Base-by-base conservation (phyloP, 1,284 basidiomycete genomes). In the Ceratobasidium sp. region DNA sequence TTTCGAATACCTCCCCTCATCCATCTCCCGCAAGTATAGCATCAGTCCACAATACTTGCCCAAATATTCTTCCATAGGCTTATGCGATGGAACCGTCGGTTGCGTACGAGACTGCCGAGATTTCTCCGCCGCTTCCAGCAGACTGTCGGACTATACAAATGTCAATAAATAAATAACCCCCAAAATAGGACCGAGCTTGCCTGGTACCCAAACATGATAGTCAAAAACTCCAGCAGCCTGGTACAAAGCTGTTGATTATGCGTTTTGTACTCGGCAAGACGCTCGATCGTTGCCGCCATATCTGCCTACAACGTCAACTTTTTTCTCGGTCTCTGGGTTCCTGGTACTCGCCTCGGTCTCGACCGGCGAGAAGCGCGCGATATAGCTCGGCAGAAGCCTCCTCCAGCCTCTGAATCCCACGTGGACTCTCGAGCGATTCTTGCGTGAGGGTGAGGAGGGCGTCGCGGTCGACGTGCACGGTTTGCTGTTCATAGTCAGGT, bases 1-100 rank as follows among this genome's bases (percentile, higher is more conserved):
- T 82, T 93, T 94, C 59, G 91, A 93, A 84, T 97, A 98, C 38
- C 92, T 84, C 70, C 85, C 85, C 83, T 96, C 94, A 78, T 97
- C 96, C 91, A 98, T 97, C 86, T 99, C 97, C 83, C 96, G 97
- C 80, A 98, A 86, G 83, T 97, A 99, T 18, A 99, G 88, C 85
- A 99, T 91, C 66, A 99, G 84, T 1, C 97, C 97, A 65, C 93
- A 91, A 84, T 99, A 99, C 66, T 92, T 89, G 35, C 94, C 95
- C 14, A 99, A 89, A 82, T 94, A 94, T 38, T 88, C 87, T 82
- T 98, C 96, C 83, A 98, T 88, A 16, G 89, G 87, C 70, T 88
- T 87, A 83, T 97, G 96, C 5, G 89, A 83, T 41, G 96, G 85
- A 7, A 84, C 85, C 20, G 81, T 79, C 18, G 57, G 68, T 67